A percentile compares a stretch with the other conserved stretches of the same genome.
Evolutionary conservation across 23 red algal species (phyloP).

Genomic region (Gracilaria gracilis): DNA sequence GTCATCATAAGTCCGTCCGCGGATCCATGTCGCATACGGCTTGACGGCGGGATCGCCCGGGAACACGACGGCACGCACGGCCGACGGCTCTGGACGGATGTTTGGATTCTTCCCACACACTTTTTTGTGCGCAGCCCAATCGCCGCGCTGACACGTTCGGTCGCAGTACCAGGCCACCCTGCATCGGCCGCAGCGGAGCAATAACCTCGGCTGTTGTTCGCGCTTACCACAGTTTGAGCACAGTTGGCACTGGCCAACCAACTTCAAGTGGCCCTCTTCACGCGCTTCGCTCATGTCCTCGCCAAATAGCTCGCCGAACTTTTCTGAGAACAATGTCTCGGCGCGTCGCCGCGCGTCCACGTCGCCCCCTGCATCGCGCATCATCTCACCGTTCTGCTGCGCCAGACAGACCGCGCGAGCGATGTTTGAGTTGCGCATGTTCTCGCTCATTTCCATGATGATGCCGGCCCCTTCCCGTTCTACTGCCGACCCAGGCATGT

Average conservation of each 20-base stretch:
- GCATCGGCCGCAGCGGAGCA: constrained; percentile 7
- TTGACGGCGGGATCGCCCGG: constrained; percentile 22
- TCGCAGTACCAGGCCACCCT: background rate
- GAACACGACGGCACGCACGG: constrained; percentile 25
- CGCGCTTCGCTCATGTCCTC: background rate
- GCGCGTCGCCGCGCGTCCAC: background rate
- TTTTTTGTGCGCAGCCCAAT: background rate
- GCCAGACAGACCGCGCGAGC: background rate
- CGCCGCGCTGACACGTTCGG: background rate
- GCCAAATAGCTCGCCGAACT: background rate
- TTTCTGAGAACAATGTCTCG: background rate
- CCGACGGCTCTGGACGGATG: constrained; percentile 12
- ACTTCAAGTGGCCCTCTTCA: background rate
- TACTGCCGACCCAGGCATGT: background rate
- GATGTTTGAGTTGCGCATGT: background rate
- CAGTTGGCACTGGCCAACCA: background rate
- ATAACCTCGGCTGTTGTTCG: background rate
- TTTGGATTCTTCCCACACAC: background rate
- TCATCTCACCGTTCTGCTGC: background rate
- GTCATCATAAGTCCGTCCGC: background rate
- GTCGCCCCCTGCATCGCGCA: background rate
- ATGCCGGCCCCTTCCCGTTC: background rate
- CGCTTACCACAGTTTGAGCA: constrained; percentile 9
- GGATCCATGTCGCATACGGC: constrained; percentile 14
- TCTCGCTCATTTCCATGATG: background rate